These are phyloP conservation scores for Rhododendron molle DNA, from an alignment of 148 eudicot species.

Conservation along the genomic window DNA sequence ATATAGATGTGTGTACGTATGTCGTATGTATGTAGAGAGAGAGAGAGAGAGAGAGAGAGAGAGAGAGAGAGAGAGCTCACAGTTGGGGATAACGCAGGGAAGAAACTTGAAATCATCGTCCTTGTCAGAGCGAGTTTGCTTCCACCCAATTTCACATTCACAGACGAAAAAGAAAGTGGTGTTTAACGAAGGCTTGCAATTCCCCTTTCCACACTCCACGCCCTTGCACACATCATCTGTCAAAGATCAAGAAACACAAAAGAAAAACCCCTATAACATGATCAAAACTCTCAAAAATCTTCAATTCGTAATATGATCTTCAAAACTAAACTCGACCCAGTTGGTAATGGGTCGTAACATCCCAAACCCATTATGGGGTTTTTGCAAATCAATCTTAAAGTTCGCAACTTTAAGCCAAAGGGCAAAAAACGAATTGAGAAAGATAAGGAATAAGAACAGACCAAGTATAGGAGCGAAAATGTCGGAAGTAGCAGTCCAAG, in stretches of 20 bases:
- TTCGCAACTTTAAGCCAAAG: not conserved
- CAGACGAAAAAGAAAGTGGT: conserved; percentile 41
- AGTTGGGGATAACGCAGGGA: conserved; percentile 84
- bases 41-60: conserved; percentile 2
- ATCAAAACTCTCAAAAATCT: not conserved
- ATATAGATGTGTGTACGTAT: too few species aligned
- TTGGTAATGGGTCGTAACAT: not conserved
- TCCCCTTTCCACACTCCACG: conserved; percentile 70
- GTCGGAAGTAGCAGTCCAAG: not conserved
- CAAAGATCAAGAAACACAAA: not conserved
- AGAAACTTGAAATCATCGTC: conserved; percentile 34
- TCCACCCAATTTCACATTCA: conserved; percentile 74
- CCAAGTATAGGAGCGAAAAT: conserved; percentile 22
- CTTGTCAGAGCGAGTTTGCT: conserved; percentile 33
- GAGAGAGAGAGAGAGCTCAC: conserved; percentile 36
- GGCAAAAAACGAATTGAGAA: not conserved
- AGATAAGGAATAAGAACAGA: not conserved
- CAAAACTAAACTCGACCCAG: not conserved
- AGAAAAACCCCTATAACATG: not conserved
- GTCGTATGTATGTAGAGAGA: too few species aligned
- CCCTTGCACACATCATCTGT: conserved; percentile 48
- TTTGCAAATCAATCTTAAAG: not conserved
- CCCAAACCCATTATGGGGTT: not conserved
- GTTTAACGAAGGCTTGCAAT: conserved; percentile 36
- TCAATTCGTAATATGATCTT: conserved; percentile 3